Evolutionary conservation across 2,329 filamentous ascomycete genomes (phyloP).

Genomic region (Exophiala calicioides): DNA sequence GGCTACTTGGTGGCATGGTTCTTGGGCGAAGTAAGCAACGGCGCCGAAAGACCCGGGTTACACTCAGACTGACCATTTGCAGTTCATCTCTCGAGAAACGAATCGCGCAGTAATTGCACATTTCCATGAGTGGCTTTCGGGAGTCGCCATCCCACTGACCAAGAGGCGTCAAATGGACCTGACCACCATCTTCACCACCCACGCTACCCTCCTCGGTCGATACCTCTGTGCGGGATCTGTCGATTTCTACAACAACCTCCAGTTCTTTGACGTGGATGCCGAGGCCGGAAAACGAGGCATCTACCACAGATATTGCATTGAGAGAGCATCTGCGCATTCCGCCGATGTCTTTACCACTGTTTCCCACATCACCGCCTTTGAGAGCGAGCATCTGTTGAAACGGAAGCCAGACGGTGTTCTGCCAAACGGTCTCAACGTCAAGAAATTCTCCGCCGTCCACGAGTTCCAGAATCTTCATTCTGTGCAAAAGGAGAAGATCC

Average conservation of each 20-base stretch:
- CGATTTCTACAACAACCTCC: conserved; percentile 98
- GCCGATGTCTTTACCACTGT: conserved; percentile 98
- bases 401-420: conserved; percentile 95
- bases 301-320: conserved; percentile 98
- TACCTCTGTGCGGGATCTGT: conserved; percentile 97
- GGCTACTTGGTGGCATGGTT: conserved; percentile 98
- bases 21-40: conserved; percentile 76
- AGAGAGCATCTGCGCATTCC: conserved; percentile 86
- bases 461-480: conserved; percentile 99
- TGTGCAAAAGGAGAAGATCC: conserved; percentile 95
- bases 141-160: conserved; percentile 85
- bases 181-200: conserved; percentile 97
- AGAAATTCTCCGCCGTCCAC: conserved; percentile 97
- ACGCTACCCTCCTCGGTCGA: conserved; percentile 89
- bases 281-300: conserved; percentile 98
- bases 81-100: conserved; percentile 95
- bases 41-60: no score
- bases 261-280: conserved; percentile 92
- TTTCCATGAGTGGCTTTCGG: conserved; percentile 98
- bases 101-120: conserved; percentile 91
- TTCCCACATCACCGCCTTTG: conserved; percentile 96
- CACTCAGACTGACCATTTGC: conserved; percentile 22
- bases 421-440: conserved; percentile 96
- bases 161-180: conserved; percentile 95
- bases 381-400: conserved; percentile 96